Conservation (phyloP, 768 basidiomycete species). For the Myochromella boudieri region DNA sequence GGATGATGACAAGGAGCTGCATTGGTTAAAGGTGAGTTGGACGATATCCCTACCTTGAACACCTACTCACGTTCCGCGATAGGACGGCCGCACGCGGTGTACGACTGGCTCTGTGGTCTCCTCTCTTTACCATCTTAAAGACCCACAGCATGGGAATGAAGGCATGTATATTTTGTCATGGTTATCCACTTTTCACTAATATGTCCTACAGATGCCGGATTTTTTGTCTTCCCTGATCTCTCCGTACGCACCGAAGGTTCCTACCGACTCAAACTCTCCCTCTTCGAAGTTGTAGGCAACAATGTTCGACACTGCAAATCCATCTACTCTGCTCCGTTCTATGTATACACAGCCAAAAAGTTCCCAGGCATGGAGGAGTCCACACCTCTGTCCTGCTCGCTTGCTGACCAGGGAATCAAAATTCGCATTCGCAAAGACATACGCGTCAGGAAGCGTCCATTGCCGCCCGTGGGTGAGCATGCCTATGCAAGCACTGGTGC, state of each 20-base stretch:
- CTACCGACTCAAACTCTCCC: conserved; percentile 67
- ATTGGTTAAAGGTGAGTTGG: conserved; percentile 66
- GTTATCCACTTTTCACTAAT: background rate
- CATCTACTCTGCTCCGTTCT: conserved; percentile 86
- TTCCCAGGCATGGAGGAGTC: conserved; percentile 98
- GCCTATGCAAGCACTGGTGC: conserved; percentile 17
- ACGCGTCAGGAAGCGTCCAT: conserved; percentile 71
- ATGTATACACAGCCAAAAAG: conserved; percentile 95
- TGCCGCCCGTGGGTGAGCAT: too few relatives aligned
- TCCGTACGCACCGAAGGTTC: conserved; percentile 91
- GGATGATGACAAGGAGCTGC: conserved; percentile 85
- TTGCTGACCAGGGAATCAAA: conserved; percentile 96
- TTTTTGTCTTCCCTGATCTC: conserved; percentile 96
- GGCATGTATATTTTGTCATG: conserved; percentile 22
- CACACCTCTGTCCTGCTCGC: conserved; percentile 82
- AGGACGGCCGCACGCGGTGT: conserved; percentile 90
- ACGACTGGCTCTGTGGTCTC: conserved; percentile 92
- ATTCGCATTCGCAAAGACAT: conserved; percentile 93
- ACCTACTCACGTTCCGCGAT: too few relatives aligned
- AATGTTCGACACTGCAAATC: conserved; percentile 90
- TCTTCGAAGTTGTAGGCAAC: conserved; percentile 90
- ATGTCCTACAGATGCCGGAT: conserved; percentile 70
- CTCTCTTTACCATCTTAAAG: conserved; percentile 88
- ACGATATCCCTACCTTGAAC: background rate
- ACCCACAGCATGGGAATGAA: conserved; percentile 51